phyloP scores from a whole-genome alignment of 1,139 yeast genomes.

The Debaryomycetaceae sp. region DNA sequence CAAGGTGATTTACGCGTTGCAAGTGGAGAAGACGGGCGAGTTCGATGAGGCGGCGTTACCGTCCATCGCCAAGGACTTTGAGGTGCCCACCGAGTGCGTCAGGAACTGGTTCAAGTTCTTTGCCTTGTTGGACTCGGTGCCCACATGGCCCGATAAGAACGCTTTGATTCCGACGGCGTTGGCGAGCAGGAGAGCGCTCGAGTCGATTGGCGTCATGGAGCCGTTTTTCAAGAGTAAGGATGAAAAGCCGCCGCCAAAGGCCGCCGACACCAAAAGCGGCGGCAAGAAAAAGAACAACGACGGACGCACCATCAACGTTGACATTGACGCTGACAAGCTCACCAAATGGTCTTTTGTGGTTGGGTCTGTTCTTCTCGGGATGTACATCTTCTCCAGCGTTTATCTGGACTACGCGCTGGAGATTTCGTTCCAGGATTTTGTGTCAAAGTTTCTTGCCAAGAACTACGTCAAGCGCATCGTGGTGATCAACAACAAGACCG shows the following conservation, averaged over 20 bases:
- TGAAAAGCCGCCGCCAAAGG: conserved; percentile 8
- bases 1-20: not conserved
- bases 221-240: conserved; percentile 8
- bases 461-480: conserved; percentile 33
- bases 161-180: conserved; percentile 4
- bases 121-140: conserved; percentile 25
- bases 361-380: conserved; percentile 3
- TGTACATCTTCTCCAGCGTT: conserved; percentile 7
- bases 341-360: conserved; percentile 4
- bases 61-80: conserved; percentile 14
- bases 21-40: not conserved
- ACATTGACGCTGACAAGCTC: conserved; percentile 4
- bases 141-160: not conserved
- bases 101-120: conserved; percentile 31
- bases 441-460: conserved; percentile 36
- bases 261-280: conserved; percentile 1
- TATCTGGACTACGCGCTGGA: conserved; percentile 24
- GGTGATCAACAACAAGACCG: conserved; percentile 38
- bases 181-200: not conserved
- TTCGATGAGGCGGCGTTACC: conserved; percentile 10
- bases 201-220: conserved; percentile 1
- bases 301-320: conserved; percentile 6
- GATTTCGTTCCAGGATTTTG: conserved; percentile 43
- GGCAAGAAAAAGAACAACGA: conserved; percentile 6
- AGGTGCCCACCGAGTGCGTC: conserved; percentile 17